Evolutionary conservation across 148 eudicot species (phyloP).

Genomic region (Nepenthes gracilis): DNA sequence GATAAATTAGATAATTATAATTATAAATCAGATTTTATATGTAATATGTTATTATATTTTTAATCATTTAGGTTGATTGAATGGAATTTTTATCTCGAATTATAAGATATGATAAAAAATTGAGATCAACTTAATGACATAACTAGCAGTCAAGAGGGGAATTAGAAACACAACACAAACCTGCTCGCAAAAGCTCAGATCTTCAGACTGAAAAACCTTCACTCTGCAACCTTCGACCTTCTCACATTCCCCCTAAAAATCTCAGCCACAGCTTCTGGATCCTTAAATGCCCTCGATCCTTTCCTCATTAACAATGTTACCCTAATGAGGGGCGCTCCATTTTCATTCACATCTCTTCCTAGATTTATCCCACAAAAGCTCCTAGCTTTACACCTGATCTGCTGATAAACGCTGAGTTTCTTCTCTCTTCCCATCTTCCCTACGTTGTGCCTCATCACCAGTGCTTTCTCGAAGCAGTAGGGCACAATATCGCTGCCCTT

Average conservation of each 20-base stretch:
- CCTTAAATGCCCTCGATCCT: constrained; percentile 29
- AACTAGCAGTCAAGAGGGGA: neutral
- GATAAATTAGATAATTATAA: too few relatives aligned
- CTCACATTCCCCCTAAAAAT: constrained; percentile 26
- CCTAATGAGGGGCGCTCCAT: constrained; percentile 17
- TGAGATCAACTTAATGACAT: neutral
- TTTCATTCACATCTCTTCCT: constrained; percentile 10
- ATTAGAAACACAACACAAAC: constrained; percentile 4
- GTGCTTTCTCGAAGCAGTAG: constrained; percentile 30
- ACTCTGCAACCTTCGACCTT: constrained; percentile 26
- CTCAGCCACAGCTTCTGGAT: constrained; percentile 14
- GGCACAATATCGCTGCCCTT: constrained; percentile 3
- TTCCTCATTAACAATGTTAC: constrained; percentile 39
- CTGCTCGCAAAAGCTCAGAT: constrained; percentile 40
- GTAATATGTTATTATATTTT: too few relatives aligned
- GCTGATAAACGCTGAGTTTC: constrained; percentile 16
- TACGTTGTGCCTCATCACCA: constrained; percentile 41
- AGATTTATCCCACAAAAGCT: constrained; percentile 8
- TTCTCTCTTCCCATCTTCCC: constrained; percentile 20
- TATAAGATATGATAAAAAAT: neutral
- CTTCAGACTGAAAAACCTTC: constrained; percentile 24
- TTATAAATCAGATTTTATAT: too few relatives aligned
- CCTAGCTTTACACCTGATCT: constrained; percentile 35
- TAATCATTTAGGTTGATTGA: too few relatives aligned
- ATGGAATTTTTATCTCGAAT: neutral